These are phyloP conservation scores for Chytriomyces sp. DNA, from an alignment of 192 early-diverging fungal species.

Conservation along the genomic window DNA sequence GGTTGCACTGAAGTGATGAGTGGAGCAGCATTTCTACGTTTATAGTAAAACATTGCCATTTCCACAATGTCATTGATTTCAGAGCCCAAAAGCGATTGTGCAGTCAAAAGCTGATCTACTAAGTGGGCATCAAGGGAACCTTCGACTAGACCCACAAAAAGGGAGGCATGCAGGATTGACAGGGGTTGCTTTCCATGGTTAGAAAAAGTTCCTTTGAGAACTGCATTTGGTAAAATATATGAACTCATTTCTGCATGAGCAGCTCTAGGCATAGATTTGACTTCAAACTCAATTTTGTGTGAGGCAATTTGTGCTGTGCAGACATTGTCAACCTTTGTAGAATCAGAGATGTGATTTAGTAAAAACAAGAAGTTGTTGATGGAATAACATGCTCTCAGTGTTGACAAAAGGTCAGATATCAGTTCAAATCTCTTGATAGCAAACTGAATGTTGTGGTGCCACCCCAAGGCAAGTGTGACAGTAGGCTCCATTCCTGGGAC, in stretches of 20 bases:
- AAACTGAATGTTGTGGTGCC: slow-evolving; percentile 49
- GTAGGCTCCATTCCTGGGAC: not conserved
- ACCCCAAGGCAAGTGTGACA: not conserved
- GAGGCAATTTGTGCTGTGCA: slow-evolving; percentile 4
- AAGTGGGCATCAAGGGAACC: slow-evolving; percentile 59
- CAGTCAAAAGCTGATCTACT: slow-evolving; percentile 77
- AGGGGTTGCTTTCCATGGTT: not conserved
- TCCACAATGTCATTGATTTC: slow-evolving; percentile 78
- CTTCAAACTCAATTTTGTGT: slow-evolving; percentile 55
- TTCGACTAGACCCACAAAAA: slow-evolving; percentile 32
- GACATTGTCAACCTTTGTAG: not conserved
- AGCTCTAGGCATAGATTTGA: not conserved
- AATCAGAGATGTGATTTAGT: not conserved
- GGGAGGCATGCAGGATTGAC: slow-evolving; percentile 4
- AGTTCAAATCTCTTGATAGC: slow-evolving; percentile 58
- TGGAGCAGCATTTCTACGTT: slow-evolving; percentile 14
- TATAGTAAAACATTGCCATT: slow-evolving; percentile 54
- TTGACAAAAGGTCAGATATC: slow-evolving; percentile 66
- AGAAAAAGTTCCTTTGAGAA: slow-evolving; percentile 3
- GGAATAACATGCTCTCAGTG: slow-evolving; percentile 46
- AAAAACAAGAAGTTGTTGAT: not conserved
- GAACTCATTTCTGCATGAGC: not conserved
- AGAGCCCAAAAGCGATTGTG: slow-evolving; percentile 71
- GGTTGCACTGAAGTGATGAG: not conserved
- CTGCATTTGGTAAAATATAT: slow-evolving; percentile 9